Evolutionary conservation across 306 rosid genomes (phyloP).

Genomic region (Bauhinia variegata): DNA sequence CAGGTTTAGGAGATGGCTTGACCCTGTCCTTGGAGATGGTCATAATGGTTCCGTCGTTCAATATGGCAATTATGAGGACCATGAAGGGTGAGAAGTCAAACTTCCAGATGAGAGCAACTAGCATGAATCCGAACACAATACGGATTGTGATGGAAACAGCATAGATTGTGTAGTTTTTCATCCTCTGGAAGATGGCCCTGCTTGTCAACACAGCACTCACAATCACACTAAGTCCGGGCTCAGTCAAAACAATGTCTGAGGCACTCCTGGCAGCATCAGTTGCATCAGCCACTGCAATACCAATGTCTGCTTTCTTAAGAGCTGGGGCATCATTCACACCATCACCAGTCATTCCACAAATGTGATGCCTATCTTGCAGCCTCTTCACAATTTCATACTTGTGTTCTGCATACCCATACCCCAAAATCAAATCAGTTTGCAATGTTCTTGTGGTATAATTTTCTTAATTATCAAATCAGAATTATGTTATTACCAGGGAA

Average conservation of each 20-base stretch:
- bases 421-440: background rate
- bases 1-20: constrained; percentile 93
- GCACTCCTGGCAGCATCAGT: constrained; percentile 94
- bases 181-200: constrained; percentile 94
- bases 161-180: constrained; percentile 94
- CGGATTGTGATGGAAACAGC: constrained; percentile 97
- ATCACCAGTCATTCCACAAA: constrained; percentile 92
- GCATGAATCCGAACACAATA: constrained; percentile 87
- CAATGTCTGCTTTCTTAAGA: constrained; percentile 87
- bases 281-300: constrained; percentile 95
- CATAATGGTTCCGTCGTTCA: constrained; percentile 96
- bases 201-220: constrained; percentile 87
- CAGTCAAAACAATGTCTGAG: constrained; percentile 90
- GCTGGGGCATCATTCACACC: constrained; percentile 98
- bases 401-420: constrained; percentile 61
- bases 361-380: constrained; percentile 76
- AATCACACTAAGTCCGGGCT: constrained; percentile 90
- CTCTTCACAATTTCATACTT: constrained; percentile 89
- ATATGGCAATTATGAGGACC: constrained; percentile 82
- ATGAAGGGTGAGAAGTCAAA: constrained; percentile 92
- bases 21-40: constrained; percentile 94
- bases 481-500: constrained; percentile 71
- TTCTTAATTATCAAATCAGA: background rate
- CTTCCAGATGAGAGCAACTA: constrained; percentile 80
- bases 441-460: background rate